Evolutionary conservation across 257 asterid species (phyloP), one percentile per base, ranked within the genome.

Genomic region (Misopates orontium): DNA sequence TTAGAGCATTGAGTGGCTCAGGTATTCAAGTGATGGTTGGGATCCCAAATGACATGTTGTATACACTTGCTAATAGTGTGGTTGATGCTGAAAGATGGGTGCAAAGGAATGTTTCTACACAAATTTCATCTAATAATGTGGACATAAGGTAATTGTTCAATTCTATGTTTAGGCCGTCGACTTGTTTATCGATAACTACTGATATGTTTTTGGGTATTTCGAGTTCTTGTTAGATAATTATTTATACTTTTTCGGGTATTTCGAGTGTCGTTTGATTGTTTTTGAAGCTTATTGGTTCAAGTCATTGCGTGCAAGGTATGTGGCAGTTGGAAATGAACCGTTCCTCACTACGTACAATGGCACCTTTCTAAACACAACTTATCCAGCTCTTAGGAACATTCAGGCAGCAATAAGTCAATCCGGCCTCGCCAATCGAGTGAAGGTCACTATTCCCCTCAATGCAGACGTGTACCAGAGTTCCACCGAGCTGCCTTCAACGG

Each of bases 21-120:
- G 91, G 95, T 64, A 82, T 91, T 68, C 83, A 91, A 78, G 95
- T 91, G 15, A 91, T 88, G 97, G 96, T 88, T 52, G 97, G 97
- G 22, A 91, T 91, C 36, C 97, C 97, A 13, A 91, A 88, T 71
- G 97, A 91, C 0, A 83, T 88, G 97, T 18, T 91, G 28, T 76
- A 75, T 16, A 48, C 17, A 60, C 73, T 91, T 28, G 94, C 97
- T 20, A 72, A 44, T 23, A 83, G 86, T 63, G 70, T 88, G 24
- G 72, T 47, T 23, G 96, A 91, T 71, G 97, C 97, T 65, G 94
- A 88, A 72, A 81, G 52, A 67, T 91, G 97, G 97, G 97, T 91
- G 24, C 80, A 64, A 60, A 76, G 57, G 81, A 91, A 91, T 66
- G 85, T 91, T n/a, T 91, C 96, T 73, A 71, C 87, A 0, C 80